Evolutionary conservation across 202 grass and related monocot species (phyloP), one percentile per base, ranked within the genome.

Genomic region (Panicum hallii): DNA sequence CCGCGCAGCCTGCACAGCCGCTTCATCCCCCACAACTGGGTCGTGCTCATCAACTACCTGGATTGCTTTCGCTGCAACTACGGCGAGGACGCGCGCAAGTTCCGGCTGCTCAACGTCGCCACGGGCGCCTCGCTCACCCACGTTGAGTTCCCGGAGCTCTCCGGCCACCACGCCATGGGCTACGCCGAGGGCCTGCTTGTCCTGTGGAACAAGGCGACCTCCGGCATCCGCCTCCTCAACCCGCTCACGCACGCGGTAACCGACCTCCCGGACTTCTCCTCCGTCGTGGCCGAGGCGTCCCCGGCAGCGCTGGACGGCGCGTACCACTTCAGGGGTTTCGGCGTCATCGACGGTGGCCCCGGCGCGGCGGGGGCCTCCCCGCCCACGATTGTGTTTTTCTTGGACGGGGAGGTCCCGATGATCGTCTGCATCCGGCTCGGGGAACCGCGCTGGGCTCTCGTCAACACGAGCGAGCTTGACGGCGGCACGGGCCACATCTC

Each of bases 1-100:
- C 77, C 56, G 16, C 72, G 72, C 30, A 1, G 0, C 9, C 43
- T 67, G 5, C 20, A 30, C 77, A 22, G 77, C 56, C 42, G 60
- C n/a, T 80, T 80, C 77, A 13, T 20, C 11, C 77, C 60, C 16
- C 38, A 42, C 41, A 52, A 80, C 45, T 67, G 77, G 77, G 43
- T 80, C 6, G 3, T 68, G 61, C 60, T 68, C 77, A n/a, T n/a
- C n/a, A n/a, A n/a, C n/a, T n/a, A n/a, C n/a, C n/a, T n/a, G n/a
- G n/a, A n/a, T n/a, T n/a, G n/a, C n/a, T n/a, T n/a, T n/a, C n/a
- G n/a, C n/a, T n/a, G n/a, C n/a, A n/a, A n/a, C n/a, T n/a, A n/a
- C 58, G 22, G 5, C 12, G 70, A 34, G 13, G 26, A 2, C 3
- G 10, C 46, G 13, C 70, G 26, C 46, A n/a, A n/a, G n/a, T 30